Evolutionary conservation across 371 early-diverging fungal species (phyloP).

Genomic region (Chytridium lagenaria): DNA sequence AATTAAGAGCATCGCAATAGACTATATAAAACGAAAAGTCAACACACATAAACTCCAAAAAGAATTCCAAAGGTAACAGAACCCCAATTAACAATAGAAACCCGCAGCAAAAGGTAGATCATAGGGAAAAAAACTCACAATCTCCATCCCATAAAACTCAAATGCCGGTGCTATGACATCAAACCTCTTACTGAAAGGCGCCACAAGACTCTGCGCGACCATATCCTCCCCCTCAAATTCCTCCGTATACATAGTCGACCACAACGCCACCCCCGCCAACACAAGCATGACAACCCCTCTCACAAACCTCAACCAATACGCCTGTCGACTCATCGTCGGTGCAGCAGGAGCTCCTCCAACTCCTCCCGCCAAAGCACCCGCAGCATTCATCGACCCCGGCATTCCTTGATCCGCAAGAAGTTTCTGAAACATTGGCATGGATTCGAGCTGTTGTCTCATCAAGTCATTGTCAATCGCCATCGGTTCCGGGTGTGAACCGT

Average conservation of each 20-base stretch:
- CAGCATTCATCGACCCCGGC: not conserved
- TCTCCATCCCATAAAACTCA: not conserved
- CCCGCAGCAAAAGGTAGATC: not conserved
- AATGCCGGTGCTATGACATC: not conserved
- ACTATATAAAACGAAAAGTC: not conserved
- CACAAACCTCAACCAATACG: not conserved
- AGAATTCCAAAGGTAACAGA: not conserved
- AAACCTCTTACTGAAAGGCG: not conserved
- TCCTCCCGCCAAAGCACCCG: not conserved
- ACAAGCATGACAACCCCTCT: not conserved
- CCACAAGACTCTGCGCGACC: not conserved
- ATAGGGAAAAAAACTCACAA: constrained; percentile 1
- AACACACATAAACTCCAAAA: not conserved
- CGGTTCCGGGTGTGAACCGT: not conserved
- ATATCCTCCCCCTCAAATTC: not conserved
- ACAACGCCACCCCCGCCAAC: not conserved
- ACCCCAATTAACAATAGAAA: not conserved
- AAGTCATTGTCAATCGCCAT: no score
- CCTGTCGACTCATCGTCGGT: not conserved
- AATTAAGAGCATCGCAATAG: not conserved
- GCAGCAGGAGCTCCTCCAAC: not conserved
- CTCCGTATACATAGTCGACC: not conserved
- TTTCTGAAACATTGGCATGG: no score
- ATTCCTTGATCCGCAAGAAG: no score
- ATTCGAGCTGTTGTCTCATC: no score